A percentile compares a stretch with the other conserved stretches of the same genome.
Conservation (phyloP, 129 eudicot genomes). For the Silybum marianum region DNA sequence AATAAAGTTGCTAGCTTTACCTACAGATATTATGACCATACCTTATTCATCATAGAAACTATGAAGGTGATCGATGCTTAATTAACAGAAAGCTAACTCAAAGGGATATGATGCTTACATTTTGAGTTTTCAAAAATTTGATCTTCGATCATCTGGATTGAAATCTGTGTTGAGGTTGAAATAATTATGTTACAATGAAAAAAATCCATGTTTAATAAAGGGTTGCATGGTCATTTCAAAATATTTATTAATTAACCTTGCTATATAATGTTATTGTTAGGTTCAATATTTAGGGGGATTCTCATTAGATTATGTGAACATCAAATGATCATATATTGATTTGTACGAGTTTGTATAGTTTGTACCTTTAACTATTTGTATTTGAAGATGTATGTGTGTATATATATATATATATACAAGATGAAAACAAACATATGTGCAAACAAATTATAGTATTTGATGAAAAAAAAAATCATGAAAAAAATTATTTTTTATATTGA, state of each 20-base stretch:
- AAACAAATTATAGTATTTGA: no score
- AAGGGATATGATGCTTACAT: not conserved
- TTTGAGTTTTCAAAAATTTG: not conserved
- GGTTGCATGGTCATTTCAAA: not conserved
- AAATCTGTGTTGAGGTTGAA: not conserved
- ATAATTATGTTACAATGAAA: not conserved
- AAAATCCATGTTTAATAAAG: not conserved
- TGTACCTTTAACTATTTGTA: no score
- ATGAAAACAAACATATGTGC: no score
- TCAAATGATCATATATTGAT: no score
- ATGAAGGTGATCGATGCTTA: no score
- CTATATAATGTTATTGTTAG: not conserved
- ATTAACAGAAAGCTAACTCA: not conserved
- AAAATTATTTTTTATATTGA: no score
- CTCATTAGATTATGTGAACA: no score
- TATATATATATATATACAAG: no score
- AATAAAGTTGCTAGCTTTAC: not conserved
- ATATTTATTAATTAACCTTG: no score
- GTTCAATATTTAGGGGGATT: not conserved
- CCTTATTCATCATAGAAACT: not conserved
- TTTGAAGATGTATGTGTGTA: no score
- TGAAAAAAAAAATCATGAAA: no score
- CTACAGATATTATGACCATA: not conserved
- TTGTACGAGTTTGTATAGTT: no score
- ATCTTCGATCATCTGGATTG: not conserved